Conservation (phyloP, 1,284 basidiomycete genomes). For the Naganishia sp. region DNA sequence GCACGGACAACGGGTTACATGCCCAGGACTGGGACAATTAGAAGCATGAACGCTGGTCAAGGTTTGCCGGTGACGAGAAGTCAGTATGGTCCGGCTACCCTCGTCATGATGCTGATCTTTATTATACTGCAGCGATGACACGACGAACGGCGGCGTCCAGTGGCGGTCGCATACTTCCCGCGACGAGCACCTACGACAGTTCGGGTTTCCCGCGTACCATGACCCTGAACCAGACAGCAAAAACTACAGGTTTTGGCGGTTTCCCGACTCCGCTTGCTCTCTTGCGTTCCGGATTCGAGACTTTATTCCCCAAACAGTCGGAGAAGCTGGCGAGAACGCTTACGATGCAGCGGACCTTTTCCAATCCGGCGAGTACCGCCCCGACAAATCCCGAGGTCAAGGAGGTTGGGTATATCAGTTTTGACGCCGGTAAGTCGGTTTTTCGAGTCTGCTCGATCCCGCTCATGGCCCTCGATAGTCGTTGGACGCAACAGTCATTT, state of each 20-base stretch:
- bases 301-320: conserved; percentile 63
- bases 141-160: conserved; percentile 31
- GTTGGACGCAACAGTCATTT: conserved; percentile 90
- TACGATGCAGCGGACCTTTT: conserved; percentile 70
- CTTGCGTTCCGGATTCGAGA: conserved; percentile 57
- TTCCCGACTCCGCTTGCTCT: conserved; percentile 80
- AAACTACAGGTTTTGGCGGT: conserved; percentile 68
- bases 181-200: conserved; percentile 31
- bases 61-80: conserved; percentile 6
- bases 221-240: conserved; percentile 46
- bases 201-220: conserved; percentile 50
- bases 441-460: too few species aligned
- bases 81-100: conserved; percentile 9
- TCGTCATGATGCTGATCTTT: not conserved
- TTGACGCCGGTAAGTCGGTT: conserved; percentile 61
- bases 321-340: conserved; percentile 63
- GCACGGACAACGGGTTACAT: conserved; percentile 39
- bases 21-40: conserved; percentile 47
- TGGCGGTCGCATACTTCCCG: conserved; percentile 33
- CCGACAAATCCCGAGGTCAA: conserved; percentile 35
- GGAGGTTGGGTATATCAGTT: conserved; percentile 78
- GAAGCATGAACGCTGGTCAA: conserved; percentile 36
- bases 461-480: conserved; percentile 36
- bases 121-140: conserved; percentile 17
- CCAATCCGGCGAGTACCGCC: conserved; percentile 48